A percentile compares a stretch with the other conserved stretches of the same genome.
Evolutionary conservation across 208 protist species (phyloP).

Genomic region (Herpetomonas samuelpessoai): DNA sequence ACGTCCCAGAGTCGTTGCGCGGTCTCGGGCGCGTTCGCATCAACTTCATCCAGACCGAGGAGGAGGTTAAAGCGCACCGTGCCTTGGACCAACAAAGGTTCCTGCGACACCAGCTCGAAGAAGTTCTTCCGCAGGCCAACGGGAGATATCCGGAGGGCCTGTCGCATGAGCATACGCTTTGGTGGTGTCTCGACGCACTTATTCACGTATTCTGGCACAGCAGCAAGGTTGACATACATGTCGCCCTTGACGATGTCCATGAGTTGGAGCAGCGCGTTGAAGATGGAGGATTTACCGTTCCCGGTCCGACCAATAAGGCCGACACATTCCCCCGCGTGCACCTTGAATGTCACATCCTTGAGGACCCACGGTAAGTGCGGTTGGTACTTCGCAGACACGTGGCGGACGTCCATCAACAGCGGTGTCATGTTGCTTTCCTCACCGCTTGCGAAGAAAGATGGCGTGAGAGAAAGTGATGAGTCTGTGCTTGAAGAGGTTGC

Average conservation of each 20-base stretch:
- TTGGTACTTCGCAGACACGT: slow-evolving; percentile 72
- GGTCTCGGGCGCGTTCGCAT: background rate
- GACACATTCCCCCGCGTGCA: slow-evolving; percentile 52
- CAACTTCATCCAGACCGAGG: slow-evolving; percentile 31
- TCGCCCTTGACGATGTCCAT: slow-evolving; percentile 87
- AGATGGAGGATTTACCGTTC: slow-evolving; percentile 84
- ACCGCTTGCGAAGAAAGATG: background rate
- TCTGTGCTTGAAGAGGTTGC: background rate
- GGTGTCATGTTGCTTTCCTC: background rate
- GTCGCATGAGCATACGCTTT: background rate
- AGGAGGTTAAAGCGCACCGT: slow-evolving; percentile 94
- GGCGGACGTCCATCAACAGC: slow-evolving; percentile 47
- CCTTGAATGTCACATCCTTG: slow-evolving; percentile 45
- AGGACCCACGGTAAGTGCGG: slow-evolving; percentile 62
- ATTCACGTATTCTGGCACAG: background rate
- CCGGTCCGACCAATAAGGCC: slow-evolving; percentile 80
- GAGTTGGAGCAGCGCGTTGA: slow-evolving; percentile 69
- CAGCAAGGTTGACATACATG: slow-evolving; percentile 14
- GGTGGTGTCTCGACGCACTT: background rate
- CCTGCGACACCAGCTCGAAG: slow-evolving; percentile 98
- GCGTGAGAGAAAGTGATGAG: background rate
- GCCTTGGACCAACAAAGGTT: slow-evolving; percentile 95
- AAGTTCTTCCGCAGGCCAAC: slow-evolving; percentile 68
- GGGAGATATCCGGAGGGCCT: background rate
- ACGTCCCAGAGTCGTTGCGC: slow-evolving; percentile 12